Evolutionary conservation across 257 asterid genomes (phyloP).

Genomic region (Solanum chmielewskii): DNA sequence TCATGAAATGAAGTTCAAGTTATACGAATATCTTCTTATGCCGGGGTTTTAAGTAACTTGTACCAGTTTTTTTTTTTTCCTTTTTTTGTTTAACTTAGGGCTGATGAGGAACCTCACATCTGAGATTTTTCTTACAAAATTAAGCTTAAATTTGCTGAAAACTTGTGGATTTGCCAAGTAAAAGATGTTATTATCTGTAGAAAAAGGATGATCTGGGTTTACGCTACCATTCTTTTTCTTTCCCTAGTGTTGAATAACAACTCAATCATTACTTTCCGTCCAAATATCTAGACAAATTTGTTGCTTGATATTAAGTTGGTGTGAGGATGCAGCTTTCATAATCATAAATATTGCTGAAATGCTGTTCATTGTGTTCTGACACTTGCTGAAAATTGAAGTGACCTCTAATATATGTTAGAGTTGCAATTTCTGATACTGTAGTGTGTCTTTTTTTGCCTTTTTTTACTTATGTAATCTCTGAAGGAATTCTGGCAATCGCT

Average conservation of each 20-base stretch:
- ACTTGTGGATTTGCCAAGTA: background rate
- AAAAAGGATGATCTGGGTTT: background rate
- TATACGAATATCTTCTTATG: conserved; percentile 10
- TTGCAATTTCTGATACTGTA: background rate
- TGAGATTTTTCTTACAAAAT: background rate
- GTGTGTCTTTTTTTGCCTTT: background rate
- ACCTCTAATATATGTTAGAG: background rate
- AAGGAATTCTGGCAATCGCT: background rate
- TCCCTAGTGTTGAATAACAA: background rate
- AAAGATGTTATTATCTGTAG: background rate
- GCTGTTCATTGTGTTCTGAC: background rate
- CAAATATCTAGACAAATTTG: background rate
- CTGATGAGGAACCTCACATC: background rate
- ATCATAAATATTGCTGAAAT: background rate
- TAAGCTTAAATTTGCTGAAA: background rate
- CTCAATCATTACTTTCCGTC: background rate
- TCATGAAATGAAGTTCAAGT: conserved; percentile 40
- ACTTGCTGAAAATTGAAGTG: background rate
- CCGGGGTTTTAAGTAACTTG: background rate
- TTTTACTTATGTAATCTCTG: background rate
- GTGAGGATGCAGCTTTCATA: background rate
- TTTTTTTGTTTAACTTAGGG: background rate
- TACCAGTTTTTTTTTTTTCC: background rate
- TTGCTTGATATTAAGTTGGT: background rate
- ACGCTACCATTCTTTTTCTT: background rate